Base-by-base conservation (phyloP, 2,329 filamentous ascomycete genomes). In the Claviceps maximensis region DNA sequence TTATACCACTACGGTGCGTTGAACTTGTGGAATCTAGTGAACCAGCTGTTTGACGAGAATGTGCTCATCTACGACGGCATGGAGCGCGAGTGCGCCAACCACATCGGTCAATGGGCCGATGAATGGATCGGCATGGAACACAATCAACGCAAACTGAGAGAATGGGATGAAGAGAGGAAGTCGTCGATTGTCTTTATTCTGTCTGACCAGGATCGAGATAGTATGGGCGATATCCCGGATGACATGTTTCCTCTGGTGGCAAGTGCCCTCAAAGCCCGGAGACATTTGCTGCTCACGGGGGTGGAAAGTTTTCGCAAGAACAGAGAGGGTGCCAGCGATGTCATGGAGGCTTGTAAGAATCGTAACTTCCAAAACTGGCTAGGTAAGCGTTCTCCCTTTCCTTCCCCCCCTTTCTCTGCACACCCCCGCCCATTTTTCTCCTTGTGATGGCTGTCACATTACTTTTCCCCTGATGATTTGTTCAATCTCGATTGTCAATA, bases 11-110 rank as follows among this genome's bases (percentile, higher is more conserved):
- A 69, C 13, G 76, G 76, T 8, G 71, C 70, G 0, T 63, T 70
- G 55, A 79, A 79, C 55, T 63, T 78, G 13, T 75, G 70, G 69
- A 72, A 71, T 27, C 65, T 77, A 36, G 57, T 75, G 46, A 66
- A 69, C 31, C 65, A 67, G 9, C 59, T 77, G 1, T 61, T 59
- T 42, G 63, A 65, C 17, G 72, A 75, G 58, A 76, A 74, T 29
- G 53, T 60, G 38, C 59, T 63, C 13, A 65, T 71, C 36, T 52
- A 60, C 15, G 51, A 55, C 2, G 64, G 65, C 21, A 29, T 67
- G 29, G 49, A 53, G 41, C 59, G 61, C 40, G 56, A 58, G 23
- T 51, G 56, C 45, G 61, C 64, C 17, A 36, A 62, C 27, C 54
- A 69, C 25, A 59, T 68, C 33, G 65, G 68, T 21, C 56, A 61